Evolutionary conservation across 2,329 filamentous ascomycete genomes (phyloP).

Genomic region (Arachnomyces sp.): DNA sequence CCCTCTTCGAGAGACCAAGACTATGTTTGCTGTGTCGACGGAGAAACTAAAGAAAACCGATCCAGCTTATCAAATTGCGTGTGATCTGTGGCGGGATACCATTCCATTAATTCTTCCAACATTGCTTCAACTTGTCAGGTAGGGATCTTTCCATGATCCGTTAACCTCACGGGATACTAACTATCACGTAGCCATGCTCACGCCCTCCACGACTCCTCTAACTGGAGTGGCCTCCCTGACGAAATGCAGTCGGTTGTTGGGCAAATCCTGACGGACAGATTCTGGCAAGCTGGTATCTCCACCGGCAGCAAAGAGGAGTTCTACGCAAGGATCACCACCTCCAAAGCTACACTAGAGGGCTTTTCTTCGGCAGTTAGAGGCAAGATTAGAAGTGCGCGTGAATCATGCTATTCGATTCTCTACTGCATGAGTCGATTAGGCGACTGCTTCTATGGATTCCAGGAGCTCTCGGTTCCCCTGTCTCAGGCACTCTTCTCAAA

Average conservation of each 20-base stretch:
- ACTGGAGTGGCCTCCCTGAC: constrained; percentile 67
- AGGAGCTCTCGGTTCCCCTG: constrained; percentile 71
- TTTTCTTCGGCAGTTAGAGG: constrained; percentile 89
- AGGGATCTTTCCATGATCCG: constrained; percentile 13
- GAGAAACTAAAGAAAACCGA: constrained; percentile 74
- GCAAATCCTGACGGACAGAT: constrained; percentile 82
- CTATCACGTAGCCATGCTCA: constrained; percentile 61
- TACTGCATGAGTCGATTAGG: constrained; percentile 87
- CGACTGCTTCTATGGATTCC: constrained; percentile 81
- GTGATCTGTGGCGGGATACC: constrained; percentile 73
- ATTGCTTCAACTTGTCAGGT: constrained; percentile 73
- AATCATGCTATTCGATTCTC: constrained; percentile 88
- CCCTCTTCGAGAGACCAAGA: constrained; percentile 80
- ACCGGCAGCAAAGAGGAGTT: constrained; percentile 94
- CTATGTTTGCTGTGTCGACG: constrained; percentile 83
- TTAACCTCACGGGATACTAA: constrained; percentile 9
- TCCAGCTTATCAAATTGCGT: constrained; percentile 64
- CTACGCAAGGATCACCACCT: constrained; percentile 81
- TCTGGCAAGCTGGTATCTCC: constrained; percentile 97
- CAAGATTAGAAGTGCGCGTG: constrained; percentile 78
- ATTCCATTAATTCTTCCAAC: constrained; percentile 78
- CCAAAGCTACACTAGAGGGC: constrained; percentile 82
- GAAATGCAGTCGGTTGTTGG: constrained; percentile 72
- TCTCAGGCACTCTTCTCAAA: constrained; percentile 78
- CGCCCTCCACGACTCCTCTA: constrained; percentile 76